phyloP scores from a whole-genome alignment of 2,329 filamentous ascomycete genomes.

The Phaeophleospora eucalypticola region DNA sequence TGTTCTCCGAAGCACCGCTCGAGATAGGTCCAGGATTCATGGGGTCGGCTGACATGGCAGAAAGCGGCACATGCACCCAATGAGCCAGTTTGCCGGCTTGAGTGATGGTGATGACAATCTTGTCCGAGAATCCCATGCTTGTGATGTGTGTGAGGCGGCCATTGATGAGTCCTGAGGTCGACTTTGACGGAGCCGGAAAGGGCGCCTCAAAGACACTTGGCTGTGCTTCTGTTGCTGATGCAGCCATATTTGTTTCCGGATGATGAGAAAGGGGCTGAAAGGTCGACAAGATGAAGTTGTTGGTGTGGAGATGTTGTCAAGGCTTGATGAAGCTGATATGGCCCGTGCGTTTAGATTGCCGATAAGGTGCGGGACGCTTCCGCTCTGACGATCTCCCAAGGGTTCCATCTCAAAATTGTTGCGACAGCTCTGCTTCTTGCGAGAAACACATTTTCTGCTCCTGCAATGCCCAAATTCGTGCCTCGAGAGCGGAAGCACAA shows the following conservation, averaged over 20 bases:
- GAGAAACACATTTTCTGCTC: not conserved
- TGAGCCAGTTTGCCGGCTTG: constrained; percentile 82
- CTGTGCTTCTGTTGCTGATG: not conserved
- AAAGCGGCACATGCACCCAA: constrained; percentile 86
- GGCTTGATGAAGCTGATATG: too few species aligned
- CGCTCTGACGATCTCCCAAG: constrained; percentile 2
- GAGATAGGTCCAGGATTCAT: constrained; percentile 57
- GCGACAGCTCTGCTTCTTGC: too few species aligned
- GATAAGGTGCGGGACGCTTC: not conserved
- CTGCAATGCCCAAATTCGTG: constrained; percentile 39
- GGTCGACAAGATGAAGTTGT: too few species aligned
- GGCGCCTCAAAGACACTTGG: constrained; percentile 47
- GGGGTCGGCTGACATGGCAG: constrained; percentile 58
- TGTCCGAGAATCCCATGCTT: constrained; percentile 75
- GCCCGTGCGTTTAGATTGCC: too few species aligned
- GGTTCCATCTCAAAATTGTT: not conserved
- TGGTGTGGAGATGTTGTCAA: not conserved
- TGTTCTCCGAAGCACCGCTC: constrained; percentile 42
- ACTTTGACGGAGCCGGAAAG: constrained; percentile 46
- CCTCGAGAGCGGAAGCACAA: constrained; percentile 58
- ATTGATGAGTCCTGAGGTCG: constrained; percentile 58
- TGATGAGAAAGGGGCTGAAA: too few species aligned
- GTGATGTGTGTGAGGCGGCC: constrained; percentile 68
- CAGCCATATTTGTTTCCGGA: constrained; percentile 1
- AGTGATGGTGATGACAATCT: constrained; percentile 82